These are phyloP conservation scores for Jaapia argillacea DNA, from an alignment of 768 basidiomycete species.

Conservation along the genomic window DNA sequence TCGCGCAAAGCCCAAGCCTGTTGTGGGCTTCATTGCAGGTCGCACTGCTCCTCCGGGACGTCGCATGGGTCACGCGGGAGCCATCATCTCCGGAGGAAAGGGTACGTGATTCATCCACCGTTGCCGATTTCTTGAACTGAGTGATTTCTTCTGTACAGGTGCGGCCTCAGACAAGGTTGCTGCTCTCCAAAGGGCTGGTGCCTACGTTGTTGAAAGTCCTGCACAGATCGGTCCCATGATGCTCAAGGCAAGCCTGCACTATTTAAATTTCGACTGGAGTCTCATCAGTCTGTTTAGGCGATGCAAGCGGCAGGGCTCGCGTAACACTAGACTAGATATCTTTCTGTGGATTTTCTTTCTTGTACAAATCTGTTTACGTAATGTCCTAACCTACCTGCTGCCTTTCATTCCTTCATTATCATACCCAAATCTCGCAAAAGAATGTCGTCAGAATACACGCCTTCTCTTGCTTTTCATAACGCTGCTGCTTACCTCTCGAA, in stretches of 20 bases:
- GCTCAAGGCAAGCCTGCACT: constrained; percentile 55
- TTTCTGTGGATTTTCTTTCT: too few species aligned
- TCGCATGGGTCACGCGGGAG: constrained; percentile 97
- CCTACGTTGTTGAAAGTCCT: constrained; percentile 88
- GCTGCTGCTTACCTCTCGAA: constrained; percentile 59
- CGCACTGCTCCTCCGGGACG: constrained; percentile 96
- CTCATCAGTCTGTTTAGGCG: constrained; percentile 36
- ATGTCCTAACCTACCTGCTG: too few species aligned
- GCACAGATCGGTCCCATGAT: constrained; percentile 89
- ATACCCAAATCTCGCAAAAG: too few species aligned
- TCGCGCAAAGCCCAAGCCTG: constrained; percentile 79
- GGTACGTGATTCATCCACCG: constrained; percentile 32
- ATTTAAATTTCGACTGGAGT: constrained; percentile 5
- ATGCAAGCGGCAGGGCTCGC: constrained; percentile 71
- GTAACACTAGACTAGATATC: too few species aligned
- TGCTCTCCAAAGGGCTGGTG: constrained; percentile 87
- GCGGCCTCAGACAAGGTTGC: constrained; percentile 91
- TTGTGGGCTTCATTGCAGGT: constrained; percentile 97
- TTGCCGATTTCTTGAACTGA: not conserved
- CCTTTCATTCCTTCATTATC: too few species aligned
- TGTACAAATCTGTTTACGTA: too few species aligned
- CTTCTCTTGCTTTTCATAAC: constrained; percentile 37
- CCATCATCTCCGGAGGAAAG: constrained; percentile 97
- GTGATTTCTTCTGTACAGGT: constrained; percentile 29
- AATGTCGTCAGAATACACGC: too few species aligned